Conservation (phyloP, 225 moss, liverwort and hornwort species). For the Sphagnum tenellum region DNA sequence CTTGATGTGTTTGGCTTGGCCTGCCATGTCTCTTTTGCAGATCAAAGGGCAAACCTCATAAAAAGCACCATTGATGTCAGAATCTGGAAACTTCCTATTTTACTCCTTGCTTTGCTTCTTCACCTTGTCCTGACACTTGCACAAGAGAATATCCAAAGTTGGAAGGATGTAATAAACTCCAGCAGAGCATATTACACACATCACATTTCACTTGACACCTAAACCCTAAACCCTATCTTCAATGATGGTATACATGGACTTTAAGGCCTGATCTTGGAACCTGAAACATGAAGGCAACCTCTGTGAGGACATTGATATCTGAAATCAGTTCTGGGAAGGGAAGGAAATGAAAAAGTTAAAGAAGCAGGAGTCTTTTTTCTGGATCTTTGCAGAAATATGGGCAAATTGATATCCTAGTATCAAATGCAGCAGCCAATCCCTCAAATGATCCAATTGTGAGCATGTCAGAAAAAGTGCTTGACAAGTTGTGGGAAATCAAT, state of each 20-base stretch:
- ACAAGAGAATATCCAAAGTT: no score
- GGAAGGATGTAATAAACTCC: no score
- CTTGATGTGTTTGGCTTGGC: slow-evolving; percentile 66
- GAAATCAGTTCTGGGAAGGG: background rate
- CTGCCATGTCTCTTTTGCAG: slow-evolving; percentile 82
- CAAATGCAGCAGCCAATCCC: slow-evolving; percentile 89
- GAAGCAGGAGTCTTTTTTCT: no score
- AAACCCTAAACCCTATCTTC: no score
- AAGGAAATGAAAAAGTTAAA: no score
- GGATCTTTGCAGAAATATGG: slow-evolving; percentile 64
- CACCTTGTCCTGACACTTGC: no score
- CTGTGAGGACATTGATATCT: no score
- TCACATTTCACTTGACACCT: no score
- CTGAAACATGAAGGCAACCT: no score
- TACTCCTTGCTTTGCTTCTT: background rate
- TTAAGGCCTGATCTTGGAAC: no score
- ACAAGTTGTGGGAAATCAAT: slow-evolving; percentile 91
- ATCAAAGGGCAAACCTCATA: slow-evolving; percentile 79
- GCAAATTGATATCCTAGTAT: slow-evolving; percentile 79
- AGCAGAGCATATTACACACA: no score
- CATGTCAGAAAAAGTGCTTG: slow-evolving; percentile 57
- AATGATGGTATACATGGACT: no score
- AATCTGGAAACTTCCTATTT: background rate
- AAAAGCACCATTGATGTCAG: slow-evolving; percentile 70
- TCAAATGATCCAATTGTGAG: slow-evolving; percentile 39